Base-by-base conservation (phyloP, 2,329 filamentous ascomycete genomes). In the Hortaea sp. region DNA sequence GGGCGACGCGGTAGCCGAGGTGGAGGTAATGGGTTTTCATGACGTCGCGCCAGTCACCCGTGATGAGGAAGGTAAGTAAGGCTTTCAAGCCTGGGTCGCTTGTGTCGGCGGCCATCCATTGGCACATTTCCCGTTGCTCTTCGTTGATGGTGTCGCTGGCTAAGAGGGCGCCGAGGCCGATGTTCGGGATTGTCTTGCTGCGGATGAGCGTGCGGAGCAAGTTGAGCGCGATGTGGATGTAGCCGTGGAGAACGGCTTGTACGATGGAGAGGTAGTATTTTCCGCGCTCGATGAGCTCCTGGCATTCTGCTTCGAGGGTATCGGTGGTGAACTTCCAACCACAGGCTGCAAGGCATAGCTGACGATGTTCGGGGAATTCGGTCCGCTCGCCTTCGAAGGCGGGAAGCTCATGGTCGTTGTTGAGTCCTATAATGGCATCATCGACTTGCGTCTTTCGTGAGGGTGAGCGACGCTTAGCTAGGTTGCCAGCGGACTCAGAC, bases 41-140 rank as follows among this genome's bases (percentile, higher is more conserved):
- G 37, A 92, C 84, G 37, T 77, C 75, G 12, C 76, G 70, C 87
- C 87, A 92, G 61, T 88, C 77, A 4, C 83, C 82, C 0, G 81
- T 86, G 7, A 82, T 81, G 50, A 92, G 85, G 53, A 86, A 81
- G 3, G 82, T 81, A 27, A 87, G 85, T 41, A 92, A 83, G 5
- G 85, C 85, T 46, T 85, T 82, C 27, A 92, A 75, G 59, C 89
- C 90, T 0, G 85, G 82, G 56, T 92, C 85, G 0, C 82, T 80
- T 50, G 83, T 73, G 54, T 81, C 77, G 50, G 77, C 77, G 27
- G 76, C 74, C 63, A 82, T 78, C 65, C 78, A 79, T 7, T 70
- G 65, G 51, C 79, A 81, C 39, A 79, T 75, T 50, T 80, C 74
- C 51, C 76, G 71, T 68, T 81, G 81, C 41, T 78, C 76, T 30